Evolutionary conservation across 2,329 filamentous ascomycete species (phyloP).

Genomic region (Penicillium nordicum): DNA sequence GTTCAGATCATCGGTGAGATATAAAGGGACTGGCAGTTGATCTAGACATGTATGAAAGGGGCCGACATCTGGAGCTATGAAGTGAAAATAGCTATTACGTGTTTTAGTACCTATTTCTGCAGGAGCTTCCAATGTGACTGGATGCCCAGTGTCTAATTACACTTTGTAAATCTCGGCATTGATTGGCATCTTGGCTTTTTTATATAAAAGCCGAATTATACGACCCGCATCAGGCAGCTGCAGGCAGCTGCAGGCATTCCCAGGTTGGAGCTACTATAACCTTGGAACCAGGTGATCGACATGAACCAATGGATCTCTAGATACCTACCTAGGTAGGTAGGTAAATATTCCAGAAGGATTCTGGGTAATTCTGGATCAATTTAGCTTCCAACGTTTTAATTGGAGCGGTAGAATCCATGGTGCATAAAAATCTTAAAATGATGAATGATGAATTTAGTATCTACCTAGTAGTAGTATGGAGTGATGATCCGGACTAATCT

Average conservation of each 20-base stretch:
- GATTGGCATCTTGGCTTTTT: neutral
- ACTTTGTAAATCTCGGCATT: conserved; percentile 41
- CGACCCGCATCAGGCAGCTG: neutral
- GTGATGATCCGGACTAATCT: neutral
- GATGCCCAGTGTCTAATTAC: neutral
- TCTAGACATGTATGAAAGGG: neutral
- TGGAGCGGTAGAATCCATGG: conserved; percentile 7
- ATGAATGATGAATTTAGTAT: neutral
- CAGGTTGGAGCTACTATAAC: conserved; percentile 2
- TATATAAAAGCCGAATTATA: neutral
- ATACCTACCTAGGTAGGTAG: neutral
- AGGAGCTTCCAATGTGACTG: neutral
- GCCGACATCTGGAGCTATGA: neutral
- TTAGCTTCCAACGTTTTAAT: neutral
- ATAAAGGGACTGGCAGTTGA: neutral
- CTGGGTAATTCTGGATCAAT: neutral
- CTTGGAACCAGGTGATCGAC: conserved; percentile 14
- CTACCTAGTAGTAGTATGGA: neutral
- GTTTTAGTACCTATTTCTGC: neutral
- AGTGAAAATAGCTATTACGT: neutral
- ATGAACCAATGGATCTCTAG: neutral
- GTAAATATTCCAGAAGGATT: conserved; percentile 11
- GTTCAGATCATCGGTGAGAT: neutral
- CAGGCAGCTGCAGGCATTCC: neutral
- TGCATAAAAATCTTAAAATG: neutral